Evolutionary conservation across 352 stramenopile genomes (phyloP), one percentile per base, ranked within the genome.

Genomic region (Pythium dissotocum): DNA sequence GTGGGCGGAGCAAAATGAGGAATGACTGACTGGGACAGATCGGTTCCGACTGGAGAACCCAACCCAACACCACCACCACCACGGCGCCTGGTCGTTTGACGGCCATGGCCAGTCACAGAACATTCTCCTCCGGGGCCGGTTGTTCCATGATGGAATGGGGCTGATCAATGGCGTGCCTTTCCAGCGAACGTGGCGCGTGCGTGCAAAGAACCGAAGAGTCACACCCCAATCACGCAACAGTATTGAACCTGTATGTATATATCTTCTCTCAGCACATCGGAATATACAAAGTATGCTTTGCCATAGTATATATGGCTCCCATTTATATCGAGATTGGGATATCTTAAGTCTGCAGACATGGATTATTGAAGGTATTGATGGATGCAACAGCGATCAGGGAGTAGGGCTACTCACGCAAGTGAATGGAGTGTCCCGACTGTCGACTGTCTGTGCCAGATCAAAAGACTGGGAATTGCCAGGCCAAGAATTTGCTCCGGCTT

Each of bases 21-120:
- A 64, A 12, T 18, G 18, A 56, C 21, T n/a, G 52, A 35, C 26
- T 58, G 14, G 28, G 9, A 58, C 26, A 7, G 49, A 42, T 8
- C 28, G 42, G 32, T 52, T 21, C 51, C 9, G 2, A 36, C 7
- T 13, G 28, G 14, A 57, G 52, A 46, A 38, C 35, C 38, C 61
- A 18, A 55, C 38, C n/a, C 30, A 2, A 16, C 35, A 48, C 52
- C 26, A 46, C 12, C 24, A 2, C n/a, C n/a, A n/a, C n/a, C n/a
- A n/a, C n/a, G n/a, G 36, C 36, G 36, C 36, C 36, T 42, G 36
- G 36, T 42, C 36, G 36, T 42, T 42, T 42, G 36, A 42, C 36
- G 9, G 24, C 46, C 61, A 67, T 42, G 51, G 28, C 14, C 36
- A 52, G 35, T 62, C 61, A 68, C 61, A 68, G 61, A 68, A 56